Evolutionary conservation across 2,329 filamentous ascomycete species (phyloP), one percentile per base, ranked within the genome.

Genomic region (Myriosclerotinia curreyana): DNA sequence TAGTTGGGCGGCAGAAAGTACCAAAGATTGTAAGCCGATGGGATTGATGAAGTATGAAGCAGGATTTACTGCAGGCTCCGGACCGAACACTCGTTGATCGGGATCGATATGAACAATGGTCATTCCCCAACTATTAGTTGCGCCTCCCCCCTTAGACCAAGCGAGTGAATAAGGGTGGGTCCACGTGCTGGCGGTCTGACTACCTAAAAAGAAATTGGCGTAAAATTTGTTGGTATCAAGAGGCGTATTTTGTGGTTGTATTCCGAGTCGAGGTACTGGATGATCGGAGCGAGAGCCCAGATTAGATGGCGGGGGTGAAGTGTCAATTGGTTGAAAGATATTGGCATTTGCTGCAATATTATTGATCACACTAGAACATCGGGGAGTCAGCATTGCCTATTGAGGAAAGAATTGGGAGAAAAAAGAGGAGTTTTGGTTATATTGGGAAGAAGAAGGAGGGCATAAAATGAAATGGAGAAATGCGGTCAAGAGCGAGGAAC

Each of bases 201-300:
- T 82, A 5, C 86, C 89, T 0, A 97, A 80, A 74, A 92, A 92
- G 67, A 95, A 86, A 71, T 95, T 95, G 70, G 87, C 82, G 70
- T 90, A 91, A 74, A 92, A 93, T 72, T 91, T 93, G 79, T 93
- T 94, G 31, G 90, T 94, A 58, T 85, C 80, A 53, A 91, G 77
- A 4, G 87, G 85, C 0, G 74, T 74, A 48, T 64, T 64, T 50
- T 75, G 70, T 25, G 65, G 55, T 12, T 69, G 52, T 14, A 88
- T 78, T 7, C 83, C 84, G 28, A 79, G 74, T 17, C 83, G 80
- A 49, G 81, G 76, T 34, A 84, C 83, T 0, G 86, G 86, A 68
- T 89, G 86, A 68, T 87, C 83, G 25, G 77, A 70, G 36, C 79
- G 79, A 49, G 76, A 74, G 11, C 72, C 61, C 56, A 89, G 81